Evolutionary conservation across 768 basidiomycete genomes (phyloP).

Genomic region (Serendipita vermifera): DNA sequence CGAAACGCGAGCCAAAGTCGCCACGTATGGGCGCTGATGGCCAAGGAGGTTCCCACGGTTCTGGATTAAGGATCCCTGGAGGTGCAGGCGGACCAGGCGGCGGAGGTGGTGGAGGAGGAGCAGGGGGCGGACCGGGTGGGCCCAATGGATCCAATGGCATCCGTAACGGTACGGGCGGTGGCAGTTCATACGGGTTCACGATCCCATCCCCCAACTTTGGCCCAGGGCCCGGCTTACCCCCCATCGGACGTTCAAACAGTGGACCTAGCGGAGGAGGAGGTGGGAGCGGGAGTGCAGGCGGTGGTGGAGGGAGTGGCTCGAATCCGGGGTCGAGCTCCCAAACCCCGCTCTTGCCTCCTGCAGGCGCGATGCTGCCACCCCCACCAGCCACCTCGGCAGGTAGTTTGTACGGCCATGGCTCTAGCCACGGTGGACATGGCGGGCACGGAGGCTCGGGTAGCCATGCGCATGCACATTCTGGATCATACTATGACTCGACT

Average conservation of each 20-base stretch:
- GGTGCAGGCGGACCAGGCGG: not conserved
- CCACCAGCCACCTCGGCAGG: no score
- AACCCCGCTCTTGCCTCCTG: no score
- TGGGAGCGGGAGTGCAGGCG: not conserved
- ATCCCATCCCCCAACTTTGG: conserved; percentile 8
- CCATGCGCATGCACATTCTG: conserved; percentile 6
- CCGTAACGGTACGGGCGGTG: not conserved
- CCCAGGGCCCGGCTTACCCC: not conserved
- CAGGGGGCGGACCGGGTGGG: not conserved
- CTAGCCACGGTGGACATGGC: conserved; percentile 2
- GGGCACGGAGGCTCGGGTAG: not conserved
- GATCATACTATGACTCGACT: not conserved
- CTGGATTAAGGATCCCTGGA: not conserved
- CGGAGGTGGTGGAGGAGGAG: not conserved
- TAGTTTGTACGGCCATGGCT: not conserved
- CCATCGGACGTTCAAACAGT: not conserved
- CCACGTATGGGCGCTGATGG: not conserved
- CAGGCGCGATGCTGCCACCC: conserved; percentile 1
- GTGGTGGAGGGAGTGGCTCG: not conserved
- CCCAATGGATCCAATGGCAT: not conserved
- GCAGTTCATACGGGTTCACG: not conserved
- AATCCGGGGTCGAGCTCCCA: no score
- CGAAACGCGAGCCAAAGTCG: not conserved
- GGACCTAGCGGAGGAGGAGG: not conserved
- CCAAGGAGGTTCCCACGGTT: not conserved